Evolutionary conservation across 1,139 yeast genomes (phyloP).

Genomic region (Blastobotrys buckinghamii): DNA sequence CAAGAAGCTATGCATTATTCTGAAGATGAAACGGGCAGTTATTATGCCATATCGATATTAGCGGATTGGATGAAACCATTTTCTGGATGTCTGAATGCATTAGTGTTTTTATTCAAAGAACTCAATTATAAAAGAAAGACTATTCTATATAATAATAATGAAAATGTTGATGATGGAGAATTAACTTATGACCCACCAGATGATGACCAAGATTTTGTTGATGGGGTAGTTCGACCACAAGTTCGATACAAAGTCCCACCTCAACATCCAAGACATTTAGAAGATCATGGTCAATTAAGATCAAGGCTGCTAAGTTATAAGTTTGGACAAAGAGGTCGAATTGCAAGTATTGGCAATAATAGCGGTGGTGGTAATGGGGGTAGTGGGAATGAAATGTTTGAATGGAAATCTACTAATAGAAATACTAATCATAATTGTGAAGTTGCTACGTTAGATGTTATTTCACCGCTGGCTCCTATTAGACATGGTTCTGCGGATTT

Average conservation of each 20-base stretch:
- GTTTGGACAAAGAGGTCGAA: not conserved
- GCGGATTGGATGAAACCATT: slow-evolving; percentile 74
- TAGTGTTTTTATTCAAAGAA: slow-evolving; percentile 18
- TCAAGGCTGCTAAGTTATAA: not conserved
- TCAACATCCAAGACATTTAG: not conserved
- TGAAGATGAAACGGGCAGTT: not conserved
- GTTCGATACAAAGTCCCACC: not conserved
- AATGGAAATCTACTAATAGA: too few relatives aligned
- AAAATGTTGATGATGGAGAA: not conserved
- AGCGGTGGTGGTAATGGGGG: not conserved
- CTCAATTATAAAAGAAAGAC: not conserved
- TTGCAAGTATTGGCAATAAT: not conserved
- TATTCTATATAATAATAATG: too few relatives aligned
- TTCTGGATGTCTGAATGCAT: slow-evolving; percentile 19
- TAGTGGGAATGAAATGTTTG: too few relatives aligned
- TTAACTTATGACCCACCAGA: not conserved
- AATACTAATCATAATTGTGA: not conserved
- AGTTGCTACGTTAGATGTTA: slow-evolving; percentile 7
- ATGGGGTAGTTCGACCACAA: not conserved
- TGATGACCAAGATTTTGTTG: not conserved
- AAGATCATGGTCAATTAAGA: not conserved
- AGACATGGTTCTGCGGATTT: not conserved
- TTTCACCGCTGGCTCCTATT: slow-evolving; percentile 12
- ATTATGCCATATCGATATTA: slow-evolving; percentile 53
- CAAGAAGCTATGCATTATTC: slow-evolving; percentile 17